Evolutionary conservation across 2,329 filamentous ascomycete genomes (phyloP), one percentile per base, ranked within the genome.

Genomic region (Tolypocladium inflatum): DNA sequence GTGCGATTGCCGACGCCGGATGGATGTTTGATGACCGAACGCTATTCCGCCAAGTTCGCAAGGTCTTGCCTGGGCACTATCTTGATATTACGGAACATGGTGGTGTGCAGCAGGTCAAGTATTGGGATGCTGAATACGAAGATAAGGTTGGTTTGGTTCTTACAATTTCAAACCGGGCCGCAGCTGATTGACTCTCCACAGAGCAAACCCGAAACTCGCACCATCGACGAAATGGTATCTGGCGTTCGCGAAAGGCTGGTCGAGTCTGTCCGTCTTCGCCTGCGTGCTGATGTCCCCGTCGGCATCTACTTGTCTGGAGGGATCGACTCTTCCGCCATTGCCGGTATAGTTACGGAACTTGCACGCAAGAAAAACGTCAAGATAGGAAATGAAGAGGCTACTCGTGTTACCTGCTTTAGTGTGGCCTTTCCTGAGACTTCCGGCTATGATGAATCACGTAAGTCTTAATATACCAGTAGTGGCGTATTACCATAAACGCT

Each of bases 221-320:
- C 71, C 1, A 71, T 77, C 48, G 72, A 80, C 26, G 80, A 84
- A 50, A 78, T 83, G 68, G 71, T 83, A 2, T 57, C 69, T 23
- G 76, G 74, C 2, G 78, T 84, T 0, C 72, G 80, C 7, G 68
- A 79, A 50, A 72, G 72, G 2, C 63, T 84, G 15, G 64, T 82
- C 1, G 79, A 84, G 39, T 73, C 81, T 0, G 70, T 84, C 15
- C 74, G 74, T 19, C 62, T 82, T n/a, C 76, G 82, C 5, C 70
- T 85, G 13, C 73, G 77, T 19, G 81, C 82, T 1, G 82, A 85
- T 64, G 82, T 84, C 0, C 80, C 80, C 0, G 73, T 85, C 4
- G 82, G 79, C 3, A 71, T 85, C 55, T 84, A 81, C 58, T 69
- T 85, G 0, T 79, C 75, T 33, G 82, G 82, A 5, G 82, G 82